Conservation (phyloP, 2,329 filamentous ascomycete species). For the Colletotrichum noveboracense region DNA sequence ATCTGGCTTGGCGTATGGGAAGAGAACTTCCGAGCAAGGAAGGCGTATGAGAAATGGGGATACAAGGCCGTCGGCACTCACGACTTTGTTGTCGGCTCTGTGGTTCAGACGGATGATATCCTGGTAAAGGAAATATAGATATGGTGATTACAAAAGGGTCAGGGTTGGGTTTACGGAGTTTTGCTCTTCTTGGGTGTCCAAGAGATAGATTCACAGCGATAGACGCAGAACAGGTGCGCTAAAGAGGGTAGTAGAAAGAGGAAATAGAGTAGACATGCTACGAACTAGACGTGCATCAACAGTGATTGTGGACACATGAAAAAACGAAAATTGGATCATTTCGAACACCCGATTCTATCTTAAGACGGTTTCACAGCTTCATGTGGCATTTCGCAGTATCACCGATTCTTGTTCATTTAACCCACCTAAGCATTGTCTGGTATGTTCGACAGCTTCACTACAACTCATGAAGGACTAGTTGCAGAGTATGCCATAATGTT, state of each 20-base stretch:
- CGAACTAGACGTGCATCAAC: neutral
- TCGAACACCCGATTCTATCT: too few species aligned
- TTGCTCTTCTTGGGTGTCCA: neutral
- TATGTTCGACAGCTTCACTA: too few species aligned
- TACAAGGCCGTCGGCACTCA: conserved; percentile 44
- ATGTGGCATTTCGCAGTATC: neutral
- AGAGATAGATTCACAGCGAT: neutral
- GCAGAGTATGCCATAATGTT: neutral
- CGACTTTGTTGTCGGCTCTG: conserved; percentile 44
- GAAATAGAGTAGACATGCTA: neutral
- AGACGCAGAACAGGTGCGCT: neutral
- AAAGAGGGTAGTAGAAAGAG: neutral
- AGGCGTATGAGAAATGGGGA: conserved; percentile 45
- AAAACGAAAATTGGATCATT: neutral
- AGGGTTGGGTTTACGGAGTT: neutral
- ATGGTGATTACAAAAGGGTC: neutral
- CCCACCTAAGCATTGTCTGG: too few species aligned
- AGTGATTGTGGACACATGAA: neutral
- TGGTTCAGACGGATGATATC: conserved; percentile 48
- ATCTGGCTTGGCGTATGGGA: conserved; percentile 56
- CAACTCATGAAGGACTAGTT: neutral
- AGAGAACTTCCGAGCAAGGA: conserved; percentile 43
- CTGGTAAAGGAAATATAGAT: conserved; percentile 37
- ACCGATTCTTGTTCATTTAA: too few species aligned
- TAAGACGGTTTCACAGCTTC: neutral